Evolutionary conservation across 2,329 filamentous ascomycete species (phyloP).

Genomic region (Xylaria hypoxylon): DNA sequence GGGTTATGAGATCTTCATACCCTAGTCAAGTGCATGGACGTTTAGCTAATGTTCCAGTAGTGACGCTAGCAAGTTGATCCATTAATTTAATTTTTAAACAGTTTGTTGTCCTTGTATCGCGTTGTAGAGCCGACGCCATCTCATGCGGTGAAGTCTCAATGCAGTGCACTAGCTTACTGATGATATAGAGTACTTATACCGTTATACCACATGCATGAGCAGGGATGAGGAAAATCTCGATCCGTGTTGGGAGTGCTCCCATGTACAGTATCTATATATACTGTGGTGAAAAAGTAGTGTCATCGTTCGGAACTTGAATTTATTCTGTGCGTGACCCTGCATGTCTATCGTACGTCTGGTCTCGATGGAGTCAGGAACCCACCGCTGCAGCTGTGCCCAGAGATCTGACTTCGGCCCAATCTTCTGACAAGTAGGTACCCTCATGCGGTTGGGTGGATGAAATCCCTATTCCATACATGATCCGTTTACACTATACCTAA

Average conservation of each 20-base stretch:
- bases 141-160: conserved; percentile 30
- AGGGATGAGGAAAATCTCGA: conserved; percentile 14
- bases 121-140: conserved; percentile 4
- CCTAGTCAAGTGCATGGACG: conserved; percentile 18
- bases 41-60: conserved; percentile 14
- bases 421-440: not conserved
- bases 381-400: conserved; percentile 15
- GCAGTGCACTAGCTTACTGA: conserved; percentile 21
- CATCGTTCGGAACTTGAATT: conserved; percentile 4
- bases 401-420: conserved; percentile 22
- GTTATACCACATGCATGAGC: conserved; percentile 32
- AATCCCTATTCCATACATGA: not conserved
- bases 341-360: conserved; percentile 32
- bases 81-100: conserved; percentile 1
- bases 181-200: conserved; percentile 29
- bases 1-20: conserved; percentile 6
- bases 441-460: conserved; percentile 3
- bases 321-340: conserved; percentile 18
- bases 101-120: not conserved
- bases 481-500: no score
- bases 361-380: conserved; percentile 22
- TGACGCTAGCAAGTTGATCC: not conserved
- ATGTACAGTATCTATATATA: no score
- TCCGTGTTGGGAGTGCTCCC: not conserved
- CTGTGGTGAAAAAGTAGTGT: not conserved